Evolutionary conservation across 2,329 filamentous ascomycete genomes (phyloP).

Genomic region (Passalora sequoiae): DNA sequence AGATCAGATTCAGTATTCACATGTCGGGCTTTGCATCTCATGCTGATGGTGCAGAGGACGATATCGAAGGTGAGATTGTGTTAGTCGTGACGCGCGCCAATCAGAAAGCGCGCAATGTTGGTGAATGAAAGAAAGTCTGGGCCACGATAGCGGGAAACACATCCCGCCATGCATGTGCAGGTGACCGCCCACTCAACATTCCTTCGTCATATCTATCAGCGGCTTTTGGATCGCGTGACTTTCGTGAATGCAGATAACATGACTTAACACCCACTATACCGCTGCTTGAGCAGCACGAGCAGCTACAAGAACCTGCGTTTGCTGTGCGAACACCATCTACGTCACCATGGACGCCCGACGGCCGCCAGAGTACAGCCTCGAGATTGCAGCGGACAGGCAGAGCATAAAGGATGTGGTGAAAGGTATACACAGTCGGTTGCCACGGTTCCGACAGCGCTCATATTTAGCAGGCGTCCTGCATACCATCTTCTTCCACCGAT

Average conservation of each 20-base stretch:
- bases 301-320: background rate
- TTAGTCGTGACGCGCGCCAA: slow-evolving; percentile 4
- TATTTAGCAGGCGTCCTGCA: slow-evolving; percentile 78
- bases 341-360: slow-evolving; percentile 56
- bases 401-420: slow-evolving; percentile 90
- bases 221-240: slow-evolving; percentile 3
- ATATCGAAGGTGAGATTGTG: background rate
- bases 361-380: slow-evolving; percentile 84
- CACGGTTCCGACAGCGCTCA: too few relatives aligned
- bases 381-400: slow-evolving; percentile 84
- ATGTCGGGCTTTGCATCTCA: too few relatives aligned
- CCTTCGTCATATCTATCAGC: background rate
- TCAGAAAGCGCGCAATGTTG: slow-evolving; percentile 7
- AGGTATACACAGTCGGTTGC: slow-evolving; percentile 47
- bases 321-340: background rate
- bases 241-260: background rate
- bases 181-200: too few relatives aligned
- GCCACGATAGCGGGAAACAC: background rate
- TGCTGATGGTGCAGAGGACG: too few relatives aligned
- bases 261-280: slow-evolving; percentile 2
- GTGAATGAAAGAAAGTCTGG: background rate
- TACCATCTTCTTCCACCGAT: slow-evolving; percentile 98
- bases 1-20: too few relatives aligned
- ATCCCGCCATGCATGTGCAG: background rate
- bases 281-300: slow-evolving; percentile 9